phyloP scores from a whole-genome alignment of 495 filamentous ascomycete genomes.

The Jackrogersella minutella region DNA sequence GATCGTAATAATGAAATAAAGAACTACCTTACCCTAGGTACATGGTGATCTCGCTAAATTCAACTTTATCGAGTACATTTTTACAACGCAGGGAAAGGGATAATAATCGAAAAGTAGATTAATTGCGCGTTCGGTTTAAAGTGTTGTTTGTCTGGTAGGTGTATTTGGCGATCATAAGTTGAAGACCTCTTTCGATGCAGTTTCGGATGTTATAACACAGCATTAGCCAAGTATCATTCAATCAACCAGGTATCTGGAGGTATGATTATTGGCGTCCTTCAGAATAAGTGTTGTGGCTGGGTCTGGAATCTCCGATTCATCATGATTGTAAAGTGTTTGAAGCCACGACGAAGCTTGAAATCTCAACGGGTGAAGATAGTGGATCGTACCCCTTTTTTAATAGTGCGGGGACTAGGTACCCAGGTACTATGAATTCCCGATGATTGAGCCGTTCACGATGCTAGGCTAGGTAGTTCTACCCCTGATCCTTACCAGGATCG shows the following conservation, averaged over 20 bases:
- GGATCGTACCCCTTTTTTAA: conserved; percentile 19
- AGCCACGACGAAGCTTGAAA: conserved; percentile 1
- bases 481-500: conserved; percentile 41
- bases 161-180: neutral
- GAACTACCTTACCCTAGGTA: too few species aligned
- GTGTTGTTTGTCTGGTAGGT: neutral
- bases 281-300: conserved; percentile 16
- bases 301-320: conserved; percentile 8
- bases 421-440: too few species aligned
- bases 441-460: conserved; percentile 21
- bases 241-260: conserved; percentile 15
- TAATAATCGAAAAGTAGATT: conserved; percentile 6
- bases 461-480: conserved; percentile 30
- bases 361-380: conserved; percentile 14
- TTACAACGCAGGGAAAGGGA: neutral
- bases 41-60: neutral
- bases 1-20: conserved; percentile 8
- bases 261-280: conserved; percentile 4
- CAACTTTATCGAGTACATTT: neutral
- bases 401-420: conserved; percentile 38
- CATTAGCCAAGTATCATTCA: conserved; percentile 6
- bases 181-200: neutral
- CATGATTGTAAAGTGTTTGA: conserved; percentile 17
- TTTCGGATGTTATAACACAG: conserved; percentile 8
- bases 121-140: neutral